Evolutionary conservation across 352 stramenopile genomes (phyloP), one percentile per base, ranked within the genome.

Genomic region (Phytophthora hybrid): DNA sequence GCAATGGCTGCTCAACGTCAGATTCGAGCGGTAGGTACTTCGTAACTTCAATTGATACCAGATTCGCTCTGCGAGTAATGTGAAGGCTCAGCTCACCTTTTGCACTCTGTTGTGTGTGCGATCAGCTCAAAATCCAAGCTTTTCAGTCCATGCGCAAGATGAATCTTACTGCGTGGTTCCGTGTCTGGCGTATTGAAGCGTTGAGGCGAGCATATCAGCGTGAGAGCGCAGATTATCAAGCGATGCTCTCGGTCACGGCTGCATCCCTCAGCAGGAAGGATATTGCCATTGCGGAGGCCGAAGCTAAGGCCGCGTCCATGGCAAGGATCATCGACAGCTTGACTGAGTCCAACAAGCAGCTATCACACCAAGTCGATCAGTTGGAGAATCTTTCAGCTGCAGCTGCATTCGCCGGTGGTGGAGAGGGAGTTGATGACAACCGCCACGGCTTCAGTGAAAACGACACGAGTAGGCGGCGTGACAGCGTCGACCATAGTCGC

Each of bases 231-330:
- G 88, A 95, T 56, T 93, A 93, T 69, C 87, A 95, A 73, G 82
- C 84, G n/a, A 93, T 93, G 85, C 67, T 93, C 19, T 93, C 87
- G 0, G 84, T 93, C 71, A 93, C 87, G 4, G 84, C 85, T 16
- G 78, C 88, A 47, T 92, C 87, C 18, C 76, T 93, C 14, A 93
- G 84, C 44, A 87, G 86, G 44, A 95, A 95, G 66, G 88, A 94
- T 58, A 85, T 93, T 16, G 70, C 84, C 59, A 87, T 95, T 49
- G 79, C 78, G 0, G 84, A 92, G 26, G 76, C 81, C 11, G 83
- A 93, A 57, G 80, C 76, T 18, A 93, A 92, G 59, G 81, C 91
- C 14, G 79, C 77, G 29, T 90, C 87, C 47, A 92, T 95, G 81
- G 76, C 84, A 21, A 84, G 84, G 32, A 93, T 94, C 41, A 91